Evolutionary conservation across 768 basidiomycete genomes (phyloP), one percentile per base, ranked within the genome.

Genomic region (Cantharellus cinnabarinus): DNA sequence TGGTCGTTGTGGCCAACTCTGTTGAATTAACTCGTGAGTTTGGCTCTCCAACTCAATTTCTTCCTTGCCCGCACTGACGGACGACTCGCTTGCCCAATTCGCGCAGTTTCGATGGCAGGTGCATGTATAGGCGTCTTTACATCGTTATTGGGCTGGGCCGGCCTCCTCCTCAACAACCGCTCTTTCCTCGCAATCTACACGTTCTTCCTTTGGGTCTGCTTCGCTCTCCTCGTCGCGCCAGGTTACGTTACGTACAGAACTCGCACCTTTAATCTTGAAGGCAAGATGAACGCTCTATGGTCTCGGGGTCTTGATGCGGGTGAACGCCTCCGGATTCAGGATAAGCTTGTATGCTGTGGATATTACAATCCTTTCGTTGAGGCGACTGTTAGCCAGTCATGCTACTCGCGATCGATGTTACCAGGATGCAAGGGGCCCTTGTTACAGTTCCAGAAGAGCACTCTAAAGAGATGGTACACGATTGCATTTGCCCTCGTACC

Each of bases 131-230:
- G 77, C 58, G 66, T 83, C 41, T 67, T 84, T 64, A 84, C 83
- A 40, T 77, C 83, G 20, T 64, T 85, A 58, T 70, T 88, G 66
- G 86, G 86, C 55, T 86, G 81, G 77, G 75, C 85, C 34, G 86
- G 86, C 39, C 79, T 88, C 67, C 71, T 89, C 37, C 78, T 88
- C 66, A 89, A 89, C 75, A 85, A 86, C 67, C 84, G 86, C 61
- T 71, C 78, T 44, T 88, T 89, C 76, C 77, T 88, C 62, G 84
- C 85, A 42, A 68, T 82, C 57, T 88, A 86, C 71, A 76, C 74
- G 29, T 69, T 86, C 69, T 68, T 83, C 44, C 76, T 83, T 52
- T 89, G 86, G 86, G 71, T 82, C 65, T 78, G 76, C 59, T 82
- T 88, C 67, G 79, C 73, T 10, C 71, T 86, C 59, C 75, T 88